A percentile compares a stretch with the other conserved stretches of the same genome.
phyloP scores from a whole-genome alignment of 495 filamentous ascomycete genomes.

The Podospora tetraspora region DNA sequence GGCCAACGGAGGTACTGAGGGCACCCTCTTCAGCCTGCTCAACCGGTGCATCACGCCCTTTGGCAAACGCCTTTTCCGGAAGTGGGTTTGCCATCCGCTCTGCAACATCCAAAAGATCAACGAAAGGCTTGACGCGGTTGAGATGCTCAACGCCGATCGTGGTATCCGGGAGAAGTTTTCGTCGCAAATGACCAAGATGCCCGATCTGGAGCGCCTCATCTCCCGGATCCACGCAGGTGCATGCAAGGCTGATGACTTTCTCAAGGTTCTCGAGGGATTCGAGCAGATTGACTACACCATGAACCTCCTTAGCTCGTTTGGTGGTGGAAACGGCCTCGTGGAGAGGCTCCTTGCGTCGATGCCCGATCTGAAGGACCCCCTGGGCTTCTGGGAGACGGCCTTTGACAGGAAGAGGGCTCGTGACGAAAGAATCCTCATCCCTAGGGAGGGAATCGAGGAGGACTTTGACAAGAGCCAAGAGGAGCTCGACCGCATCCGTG shows the following conservation, averaged over 20 bases:
- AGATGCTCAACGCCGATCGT: constrained; percentile 78
- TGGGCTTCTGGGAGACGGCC: constrained; percentile 84
- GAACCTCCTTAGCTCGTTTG: constrained; percentile 64
- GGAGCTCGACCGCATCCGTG: constrained; percentile 63
- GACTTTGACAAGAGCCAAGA: constrained; percentile 89
- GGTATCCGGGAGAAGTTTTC: constrained; percentile 77
- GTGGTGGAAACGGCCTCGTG: constrained; percentile 71
- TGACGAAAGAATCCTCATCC: constrained; percentile 67
- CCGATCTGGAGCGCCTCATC: constrained; percentile 89
- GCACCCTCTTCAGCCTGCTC: constrained; percentile 83
- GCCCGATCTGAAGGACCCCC: constrained; percentile 70
- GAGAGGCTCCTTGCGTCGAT: constrained; percentile 76
- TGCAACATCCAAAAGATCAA: constrained; percentile 84
- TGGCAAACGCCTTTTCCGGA: constrained; percentile 91
- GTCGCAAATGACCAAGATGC: constrained; percentile 79
- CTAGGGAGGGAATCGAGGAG: constrained; percentile 81
- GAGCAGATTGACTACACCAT: constrained; percentile 94
- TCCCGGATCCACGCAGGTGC: constrained; percentile 89
- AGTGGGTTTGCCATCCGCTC: constrained; percentile 97
- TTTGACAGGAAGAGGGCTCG: constrained; percentile 82
- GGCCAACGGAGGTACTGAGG: constrained; percentile 75
- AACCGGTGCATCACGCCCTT: constrained; percentile 96
- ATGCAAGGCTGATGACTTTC: constrained; percentile 85
- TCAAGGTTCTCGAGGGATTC: constrained; percentile 91
- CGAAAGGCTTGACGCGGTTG: constrained; percentile 91